These are phyloP conservation scores for Craterostigma plantagineum DNA, from an alignment of 257 asterid species.

Conservation along the genomic window DNA sequence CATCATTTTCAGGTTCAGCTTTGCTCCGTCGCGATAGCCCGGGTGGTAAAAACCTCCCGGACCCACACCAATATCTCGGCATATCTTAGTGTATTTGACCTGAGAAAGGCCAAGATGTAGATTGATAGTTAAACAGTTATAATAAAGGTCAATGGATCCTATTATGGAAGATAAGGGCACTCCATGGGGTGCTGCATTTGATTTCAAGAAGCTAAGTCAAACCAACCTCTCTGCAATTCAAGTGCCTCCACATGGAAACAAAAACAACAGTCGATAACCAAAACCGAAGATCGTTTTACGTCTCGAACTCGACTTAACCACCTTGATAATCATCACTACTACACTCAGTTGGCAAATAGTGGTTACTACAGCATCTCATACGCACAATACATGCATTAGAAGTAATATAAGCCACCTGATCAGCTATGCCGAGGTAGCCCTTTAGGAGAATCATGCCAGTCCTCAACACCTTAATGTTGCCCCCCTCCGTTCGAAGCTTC, in stretches of 20 bases:
- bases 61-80: conserved; percentile 48
- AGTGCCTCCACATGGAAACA: too few relatives aligned
- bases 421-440: conserved; percentile 27
- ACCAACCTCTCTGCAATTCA: too few relatives aligned
- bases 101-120: conserved; percentile 9
- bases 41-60: conserved; percentile 77
- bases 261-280: too few relatives aligned
- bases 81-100: conserved; percentile 36
- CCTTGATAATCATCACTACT: too few relatives aligned
- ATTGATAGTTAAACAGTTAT: too few relatives aligned
- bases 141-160: too few relatives aligned
- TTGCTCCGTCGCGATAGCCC: conserved; percentile 46
- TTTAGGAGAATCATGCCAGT: conserved; percentile 65
- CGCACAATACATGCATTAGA: neutral
- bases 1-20: conserved; percentile 60
- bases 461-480: conserved; percentile 17
- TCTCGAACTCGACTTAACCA: too few relatives aligned
- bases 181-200: too few relatives aligned
- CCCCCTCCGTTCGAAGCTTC: conserved; percentile 20
- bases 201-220: too few relatives aligned
- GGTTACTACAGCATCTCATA: conserved; percentile 3
- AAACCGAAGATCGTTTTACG: too few relatives aligned
- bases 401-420: conserved; percentile 35
- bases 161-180: too few relatives aligned
- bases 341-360: neutral